These are phyloP conservation scores for Apiotrichum sp. DNA, from an alignment of 1,284 basidiomycete species.

Conservation along the genomic window DNA sequence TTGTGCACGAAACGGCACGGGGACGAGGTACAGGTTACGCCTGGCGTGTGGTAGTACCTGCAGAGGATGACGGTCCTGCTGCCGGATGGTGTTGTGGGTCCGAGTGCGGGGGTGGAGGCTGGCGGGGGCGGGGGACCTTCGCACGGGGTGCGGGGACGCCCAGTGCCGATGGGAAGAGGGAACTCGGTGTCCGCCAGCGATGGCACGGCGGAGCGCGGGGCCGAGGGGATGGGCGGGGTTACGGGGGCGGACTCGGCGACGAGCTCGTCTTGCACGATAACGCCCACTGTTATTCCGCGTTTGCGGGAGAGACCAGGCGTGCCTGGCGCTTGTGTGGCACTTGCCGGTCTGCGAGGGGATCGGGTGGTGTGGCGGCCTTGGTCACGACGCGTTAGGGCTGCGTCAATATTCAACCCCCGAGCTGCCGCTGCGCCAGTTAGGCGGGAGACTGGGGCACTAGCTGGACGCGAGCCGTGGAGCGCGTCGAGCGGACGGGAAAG, in stretches of 20 bases:
- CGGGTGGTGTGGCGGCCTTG: too few relatives aligned
- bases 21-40: conserved; percentile 44
- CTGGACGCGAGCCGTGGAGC: too few relatives aligned
- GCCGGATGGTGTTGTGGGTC: too few relatives aligned
- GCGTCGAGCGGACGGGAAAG: too few relatives aligned
- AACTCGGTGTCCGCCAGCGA: background rate
- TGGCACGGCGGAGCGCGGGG: background rate
- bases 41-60: conserved; percentile 46
- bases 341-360: too few relatives aligned
- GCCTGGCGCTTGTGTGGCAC: background rate
- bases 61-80: conserved; percentile 37
- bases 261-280: conserved; percentile 30
- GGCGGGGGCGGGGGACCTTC: background rate
- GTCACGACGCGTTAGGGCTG: too few relatives aligned
- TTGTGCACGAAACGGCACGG: conserved; percentile 48
- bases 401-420: too few relatives aligned
- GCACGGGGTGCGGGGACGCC: background rate
- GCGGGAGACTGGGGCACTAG: too few relatives aligned
- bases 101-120: background rate
- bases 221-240: conserved; percentile 18
- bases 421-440: too few relatives aligned
- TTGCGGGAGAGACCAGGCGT: conserved; percentile 5
- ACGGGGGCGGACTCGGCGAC: conserved; percentile 28
- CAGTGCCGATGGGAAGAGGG: background rate
- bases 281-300: conserved; percentile 36